Evolutionary conservation across 371 early-diverging fungal species (phyloP).

Genomic region (Mortierella sp.): DNA sequence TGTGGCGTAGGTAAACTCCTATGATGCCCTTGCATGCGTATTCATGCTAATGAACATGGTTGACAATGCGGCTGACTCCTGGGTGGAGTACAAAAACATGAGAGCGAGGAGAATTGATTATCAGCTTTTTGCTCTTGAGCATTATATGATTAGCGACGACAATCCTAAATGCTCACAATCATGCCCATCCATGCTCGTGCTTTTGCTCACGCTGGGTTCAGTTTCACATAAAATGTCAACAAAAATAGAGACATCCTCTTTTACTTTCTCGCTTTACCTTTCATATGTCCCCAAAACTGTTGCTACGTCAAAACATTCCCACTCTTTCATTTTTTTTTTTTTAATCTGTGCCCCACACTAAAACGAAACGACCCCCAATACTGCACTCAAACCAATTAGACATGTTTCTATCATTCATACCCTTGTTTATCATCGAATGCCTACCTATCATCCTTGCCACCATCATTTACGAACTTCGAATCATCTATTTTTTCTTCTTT

Average conservation of each 20-base stretch:
- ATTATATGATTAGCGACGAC: too few species aligned
- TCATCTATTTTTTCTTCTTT: slow-evolving; percentile 27
- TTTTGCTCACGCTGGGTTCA: not conserved
- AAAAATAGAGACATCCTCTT: slow-evolving; percentile 4
- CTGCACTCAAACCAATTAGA: not conserved
- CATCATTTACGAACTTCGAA: slow-evolving; percentile 19
- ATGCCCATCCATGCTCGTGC: not conserved
- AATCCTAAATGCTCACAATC: too few species aligned
- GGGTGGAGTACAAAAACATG: not conserved
- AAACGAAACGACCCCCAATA: not conserved
- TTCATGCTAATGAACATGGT: not conserved
- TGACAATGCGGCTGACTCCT: not conserved
- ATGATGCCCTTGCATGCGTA: slow-evolving; percentile 1
- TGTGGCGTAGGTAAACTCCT: not conserved
- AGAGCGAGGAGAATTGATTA: not conserved
- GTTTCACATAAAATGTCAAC: not conserved
- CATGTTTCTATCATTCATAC: slow-evolving; percentile 1
- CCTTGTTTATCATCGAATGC: slow-evolving; percentile 25
- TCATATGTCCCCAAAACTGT: not conserved
- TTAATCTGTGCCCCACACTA: not conserved
- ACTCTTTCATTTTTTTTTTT: not conserved
- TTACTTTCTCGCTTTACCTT: not conserved
- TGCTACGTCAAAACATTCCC: not conserved
- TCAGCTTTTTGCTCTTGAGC: not conserved
- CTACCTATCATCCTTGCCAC: slow-evolving; percentile 33